Conservation (phyloP, 208 protist species). For the Kentomonas sorsogonicus region DNA sequence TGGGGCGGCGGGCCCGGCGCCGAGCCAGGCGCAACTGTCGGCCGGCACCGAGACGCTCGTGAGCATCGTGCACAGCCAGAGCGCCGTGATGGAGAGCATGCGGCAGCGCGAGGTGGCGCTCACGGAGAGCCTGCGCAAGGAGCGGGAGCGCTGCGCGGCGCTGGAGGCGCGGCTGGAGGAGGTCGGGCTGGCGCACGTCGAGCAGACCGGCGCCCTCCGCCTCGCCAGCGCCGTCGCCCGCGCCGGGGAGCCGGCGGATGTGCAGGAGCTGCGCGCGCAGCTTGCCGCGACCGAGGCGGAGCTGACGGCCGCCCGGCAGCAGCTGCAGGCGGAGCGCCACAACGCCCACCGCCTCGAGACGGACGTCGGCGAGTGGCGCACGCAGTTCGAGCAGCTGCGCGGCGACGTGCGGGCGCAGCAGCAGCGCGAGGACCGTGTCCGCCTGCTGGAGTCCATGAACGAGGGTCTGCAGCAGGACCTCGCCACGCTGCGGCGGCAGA, state of each 20-base stretch:
- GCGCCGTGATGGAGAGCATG: conserved; percentile 70
- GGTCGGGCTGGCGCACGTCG: conserved; percentile 27
- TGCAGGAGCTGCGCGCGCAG: conserved; percentile 64
- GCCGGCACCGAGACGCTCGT: conserved; percentile 29
- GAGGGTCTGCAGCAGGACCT: conserved; percentile 52
- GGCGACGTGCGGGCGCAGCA: conserved; percentile 51
- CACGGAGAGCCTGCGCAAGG: conserved; percentile 49
- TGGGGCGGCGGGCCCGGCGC: background rate
- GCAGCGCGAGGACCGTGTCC: conserved; percentile 45
- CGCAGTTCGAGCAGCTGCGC: conserved; percentile 46
- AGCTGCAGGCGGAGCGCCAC: conserved; percentile 53
- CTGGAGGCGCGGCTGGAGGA: conserved; percentile 47
- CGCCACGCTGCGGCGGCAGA: conserved; percentile 66
- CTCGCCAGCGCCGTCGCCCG: conserved; percentile 32
- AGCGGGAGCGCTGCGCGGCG: conserved; percentile 25
- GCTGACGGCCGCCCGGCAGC: conserved; percentile 34
- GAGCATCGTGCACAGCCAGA: conserved; percentile 63
- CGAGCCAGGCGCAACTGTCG: conserved; percentile 5
- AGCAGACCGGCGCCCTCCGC: conserved; percentile 57
- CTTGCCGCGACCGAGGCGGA: conserved; percentile 44
- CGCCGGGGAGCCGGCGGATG: conserved; percentile 28
- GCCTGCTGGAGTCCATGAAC: conserved; percentile 56
- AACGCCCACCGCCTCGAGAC: conserved; percentile 33
- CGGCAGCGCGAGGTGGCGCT: conserved; percentile 64
- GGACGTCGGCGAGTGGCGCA: conserved; percentile 57